Percentiles rank a stretch among this genome's conserved stretches.
phyloP scores from a whole-genome alignment of 1,284 basidiomycete species.

The Marasmius tenuissimus region DNA sequence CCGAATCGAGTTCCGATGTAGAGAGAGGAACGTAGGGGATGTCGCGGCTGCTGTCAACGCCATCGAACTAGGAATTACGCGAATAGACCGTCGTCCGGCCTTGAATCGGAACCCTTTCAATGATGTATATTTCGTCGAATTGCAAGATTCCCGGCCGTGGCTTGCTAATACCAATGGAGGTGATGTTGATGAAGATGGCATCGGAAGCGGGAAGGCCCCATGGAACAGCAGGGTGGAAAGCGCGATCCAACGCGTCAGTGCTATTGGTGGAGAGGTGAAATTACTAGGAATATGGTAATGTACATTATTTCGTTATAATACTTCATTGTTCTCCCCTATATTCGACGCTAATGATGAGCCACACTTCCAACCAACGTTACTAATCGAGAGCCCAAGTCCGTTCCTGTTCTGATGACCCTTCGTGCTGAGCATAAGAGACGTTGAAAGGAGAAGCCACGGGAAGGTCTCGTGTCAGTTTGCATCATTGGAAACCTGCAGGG shows the following conservation, averaged over 20 bases:
- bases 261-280: conserved; percentile 30
- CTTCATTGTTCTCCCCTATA: no score
- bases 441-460: no score
- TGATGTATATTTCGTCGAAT: conserved; percentile 61
- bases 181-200: conserved; percentile 10
- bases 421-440: no score
- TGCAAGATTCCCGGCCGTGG: conserved; percentile 20
- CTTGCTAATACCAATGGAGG: conserved; percentile 4
- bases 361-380: no score
- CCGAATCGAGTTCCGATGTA: not conserved
- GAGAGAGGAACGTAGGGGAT: conserved; percentile 3
- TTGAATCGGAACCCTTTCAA: conserved; percentile 47
- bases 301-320: not conserved
- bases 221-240: conserved; percentile 31
- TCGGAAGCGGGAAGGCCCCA: conserved; percentile 1
- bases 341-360: no score
- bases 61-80: conserved; percentile 27
- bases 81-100: conserved; percentile 67
- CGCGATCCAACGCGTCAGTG: conserved; percentile 33
- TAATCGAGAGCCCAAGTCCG: no score
- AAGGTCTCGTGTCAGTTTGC: no score
- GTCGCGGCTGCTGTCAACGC: conserved; percentile 2
- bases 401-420: no score
- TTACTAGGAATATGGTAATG: conserved; percentile 4
- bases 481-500: no score